phyloP scores from a whole-genome alignment of 257 asterid species.

The Voacanga thouarsii region DNA sequence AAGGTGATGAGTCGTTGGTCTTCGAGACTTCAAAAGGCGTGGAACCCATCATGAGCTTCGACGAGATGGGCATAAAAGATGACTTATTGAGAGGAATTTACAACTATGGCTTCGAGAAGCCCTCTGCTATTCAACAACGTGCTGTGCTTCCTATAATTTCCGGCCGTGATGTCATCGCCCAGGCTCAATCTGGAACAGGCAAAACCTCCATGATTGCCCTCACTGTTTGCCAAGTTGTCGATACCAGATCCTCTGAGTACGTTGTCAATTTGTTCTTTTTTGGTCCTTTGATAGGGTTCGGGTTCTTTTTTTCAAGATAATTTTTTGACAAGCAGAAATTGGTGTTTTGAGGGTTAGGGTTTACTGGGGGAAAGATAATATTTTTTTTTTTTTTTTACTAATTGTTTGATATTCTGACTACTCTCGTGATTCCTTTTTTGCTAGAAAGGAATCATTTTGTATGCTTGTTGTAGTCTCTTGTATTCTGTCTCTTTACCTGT shows the following conservation, averaged over 20 bases:
- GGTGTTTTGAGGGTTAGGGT: background rate
- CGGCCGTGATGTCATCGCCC: constrained; percentile 92
- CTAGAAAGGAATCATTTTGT: background rate
- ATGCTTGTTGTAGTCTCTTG: background rate
- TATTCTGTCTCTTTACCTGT: background rate
- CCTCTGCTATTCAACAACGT: constrained; percentile 89
- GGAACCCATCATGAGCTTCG: constrained; percentile 73
- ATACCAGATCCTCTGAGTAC: constrained; percentile 89
- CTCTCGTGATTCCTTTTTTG: no score
- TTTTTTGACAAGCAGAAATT: no score
- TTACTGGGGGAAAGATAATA: background rate
- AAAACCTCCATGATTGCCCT: constrained; percentile 96
- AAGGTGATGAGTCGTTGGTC: constrained; percentile 57
- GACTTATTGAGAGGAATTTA: constrained; percentile 76
- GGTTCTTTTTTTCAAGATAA: no score
- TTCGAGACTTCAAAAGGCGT: constrained; percentile 89
- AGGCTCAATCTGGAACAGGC: constrained; percentile 93
- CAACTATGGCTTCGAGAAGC: constrained; percentile 86
- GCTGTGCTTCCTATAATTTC: constrained; percentile 74
- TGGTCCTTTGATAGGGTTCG: background rate
- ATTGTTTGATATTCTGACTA: no score
- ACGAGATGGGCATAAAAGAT: constrained; percentile 87
- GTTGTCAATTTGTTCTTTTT: constrained; percentile 1
- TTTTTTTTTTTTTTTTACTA: no score
- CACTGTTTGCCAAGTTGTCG: constrained; percentile 77